Evolutionary conservation across 176 grass and related monocot species (phyloP).

Genomic region (Triticum turgidum): DNA sequence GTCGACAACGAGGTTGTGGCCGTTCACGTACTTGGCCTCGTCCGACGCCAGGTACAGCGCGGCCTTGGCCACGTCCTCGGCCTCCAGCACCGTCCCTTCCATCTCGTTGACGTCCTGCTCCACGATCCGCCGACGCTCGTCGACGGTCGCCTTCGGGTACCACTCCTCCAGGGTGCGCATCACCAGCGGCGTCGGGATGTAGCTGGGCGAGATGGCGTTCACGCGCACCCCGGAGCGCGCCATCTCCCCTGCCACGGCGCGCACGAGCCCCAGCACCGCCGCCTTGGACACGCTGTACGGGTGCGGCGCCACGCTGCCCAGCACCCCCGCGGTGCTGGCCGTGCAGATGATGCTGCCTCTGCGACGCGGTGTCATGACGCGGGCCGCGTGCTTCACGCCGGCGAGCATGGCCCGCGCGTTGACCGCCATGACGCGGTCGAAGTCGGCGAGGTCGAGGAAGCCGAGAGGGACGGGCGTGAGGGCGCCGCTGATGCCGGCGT

Average conservation of each 20-base stretch:
- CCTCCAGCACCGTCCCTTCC: constrained; percentile 27
- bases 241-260: constrained; percentile 29
- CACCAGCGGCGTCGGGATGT: constrained; percentile 31
- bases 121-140: constrained; percentile 16
- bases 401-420: constrained; percentile 40
- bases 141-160: neutral
- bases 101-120: constrained; percentile 9
- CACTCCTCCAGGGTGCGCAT: neutral
- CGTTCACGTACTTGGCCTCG: constrained; percentile 50
- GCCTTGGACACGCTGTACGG: constrained; percentile 12
- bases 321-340: constrained; percentile 20
- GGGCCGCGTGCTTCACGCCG: constrained; percentile 57
- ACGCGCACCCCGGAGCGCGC: constrained; percentile 46
- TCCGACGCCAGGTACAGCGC: constrained; percentile 52
- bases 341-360: constrained; percentile 47
- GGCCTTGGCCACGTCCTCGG: constrained; percentile 37
- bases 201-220: constrained; percentile 55
- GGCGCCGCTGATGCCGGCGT: constrained; percentile 32
- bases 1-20: constrained; percentile 63
- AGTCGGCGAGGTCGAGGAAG: constrained; percentile 34
- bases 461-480: neutral
- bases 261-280: neutral
- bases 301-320: neutral
- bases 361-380: constrained; percentile 51
- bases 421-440: constrained; percentile 50